Evolutionary conservation across 2,329 filamentous ascomycete species (phyloP), one percentile per base, ranked within the genome.

Genomic region (Trichoderma atrobrunneum): DNA sequence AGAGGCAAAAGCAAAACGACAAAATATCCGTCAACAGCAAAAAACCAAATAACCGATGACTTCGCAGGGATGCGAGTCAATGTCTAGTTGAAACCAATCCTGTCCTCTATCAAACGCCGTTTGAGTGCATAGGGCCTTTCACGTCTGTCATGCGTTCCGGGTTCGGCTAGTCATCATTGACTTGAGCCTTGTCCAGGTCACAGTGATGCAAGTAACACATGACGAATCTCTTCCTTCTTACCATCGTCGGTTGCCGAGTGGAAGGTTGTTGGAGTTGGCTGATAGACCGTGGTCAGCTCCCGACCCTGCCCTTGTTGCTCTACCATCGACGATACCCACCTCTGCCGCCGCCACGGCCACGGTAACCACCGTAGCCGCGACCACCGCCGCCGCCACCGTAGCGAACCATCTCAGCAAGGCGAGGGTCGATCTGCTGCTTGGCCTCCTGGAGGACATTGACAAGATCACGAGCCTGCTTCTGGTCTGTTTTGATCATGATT

Each of bases 371-470:
- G 78, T 89, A 91, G 75, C 92, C 88, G 79, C 93, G 90, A 76
- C 92, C 90, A 75, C 92, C 89, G 73, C 94, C 94, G 72, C 93
- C 93, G 75, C 94, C 93, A 76, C 94, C 90, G 81, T 95, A 98
- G 82, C 96, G 93, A 77, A 90, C 91, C 96, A 99, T 98, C 87
- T 99, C 96, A 75, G 91, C 90, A 75, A 99, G 92, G 82, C 94
- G 92, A 80, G 96, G 96, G 80, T 98, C 96, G 83, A 99, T 95
- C 84, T 97, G 92, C 87, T 99, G 96, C 87, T 98, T 98, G 76
- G 96, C 95, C 85, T 99, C 96, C 80, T 91, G 91, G 78, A 99
- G 92, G 79, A 99, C 93, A 78, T 89, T 88, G 78, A 99, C 91
- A 81, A 99, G 91, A 85, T 99, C 96, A 88, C 96, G 95, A 85